Evolutionary conservation across 1,139 yeast species (phyloP).

Genomic region (Candida frijolesensis): DNA sequence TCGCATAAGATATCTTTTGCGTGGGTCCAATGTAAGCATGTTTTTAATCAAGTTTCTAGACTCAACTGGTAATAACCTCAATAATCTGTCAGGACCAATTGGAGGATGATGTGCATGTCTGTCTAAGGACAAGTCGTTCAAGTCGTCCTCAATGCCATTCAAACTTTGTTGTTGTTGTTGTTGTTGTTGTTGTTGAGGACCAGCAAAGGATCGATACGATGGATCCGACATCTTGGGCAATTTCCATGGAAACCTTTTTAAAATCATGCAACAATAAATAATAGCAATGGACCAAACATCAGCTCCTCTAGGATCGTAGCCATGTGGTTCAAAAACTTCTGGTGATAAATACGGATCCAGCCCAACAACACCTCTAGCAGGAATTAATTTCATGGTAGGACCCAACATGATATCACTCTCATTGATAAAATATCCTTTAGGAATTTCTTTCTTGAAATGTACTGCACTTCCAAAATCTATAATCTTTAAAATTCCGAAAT

Average conservation of each 20-base stretch:
- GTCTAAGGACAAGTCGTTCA: constrained; percentile 7
- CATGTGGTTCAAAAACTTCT: constrained; percentile 57
- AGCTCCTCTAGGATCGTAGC: constrained; percentile 71
- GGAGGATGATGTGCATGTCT: constrained; percentile 13
- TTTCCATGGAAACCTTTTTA: constrained; percentile 80
- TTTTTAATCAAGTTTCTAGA: constrained; percentile 35
- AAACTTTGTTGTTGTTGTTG: neutral
- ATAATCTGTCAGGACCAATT: constrained; percentile 36
- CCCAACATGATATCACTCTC: constrained; percentile 23
- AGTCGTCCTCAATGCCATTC: constrained; percentile 8
- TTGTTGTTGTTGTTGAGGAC: constrained; percentile 11
- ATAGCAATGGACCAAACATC: constrained; percentile 83
- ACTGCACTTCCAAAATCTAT: constrained; percentile 82
- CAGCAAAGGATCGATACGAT: constrained; percentile 43
- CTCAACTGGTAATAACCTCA: constrained; percentile 39
- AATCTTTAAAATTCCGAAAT: constrained; percentile 62
- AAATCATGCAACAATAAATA: constrained; percentile 72
- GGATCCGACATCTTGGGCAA: constrained; percentile 63
- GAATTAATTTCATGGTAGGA: constrained; percentile 27
- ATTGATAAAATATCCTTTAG: constrained; percentile 29
- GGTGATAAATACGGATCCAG: constrained; percentile 84
- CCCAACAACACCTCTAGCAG: constrained; percentile 73
- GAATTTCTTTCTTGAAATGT: constrained; percentile 49
- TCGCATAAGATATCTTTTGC: constrained; percentile 30
- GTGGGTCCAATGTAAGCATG: constrained; percentile 36